Conservation (phyloP, 345 rosid species). For the Anastatica hierochuntica region DNA sequence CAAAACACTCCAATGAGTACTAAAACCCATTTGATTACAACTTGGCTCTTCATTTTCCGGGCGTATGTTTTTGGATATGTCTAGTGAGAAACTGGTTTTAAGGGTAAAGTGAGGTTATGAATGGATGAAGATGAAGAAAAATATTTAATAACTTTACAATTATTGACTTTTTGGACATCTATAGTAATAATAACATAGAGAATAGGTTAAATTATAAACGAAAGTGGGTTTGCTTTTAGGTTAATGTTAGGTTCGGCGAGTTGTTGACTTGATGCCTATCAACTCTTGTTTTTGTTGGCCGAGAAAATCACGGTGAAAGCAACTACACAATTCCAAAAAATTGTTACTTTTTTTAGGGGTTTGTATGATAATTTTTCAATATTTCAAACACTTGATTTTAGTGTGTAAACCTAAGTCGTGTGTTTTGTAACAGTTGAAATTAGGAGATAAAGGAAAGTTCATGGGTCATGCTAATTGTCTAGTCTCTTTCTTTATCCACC, state of each 20-base stretch:
- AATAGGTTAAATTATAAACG: not conserved
- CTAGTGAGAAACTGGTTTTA: constrained; percentile 5
- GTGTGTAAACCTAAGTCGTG: constrained; percentile 21
- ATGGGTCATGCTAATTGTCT: constrained; percentile 11
- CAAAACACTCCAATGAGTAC: constrained; percentile 30
- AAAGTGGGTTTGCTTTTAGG: constrained; percentile 27
- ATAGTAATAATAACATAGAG: not conserved
- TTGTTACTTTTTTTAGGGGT: constrained; percentile 6
- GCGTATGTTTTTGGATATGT: not conserved
- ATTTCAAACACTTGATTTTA: too few species aligned
- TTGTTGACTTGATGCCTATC: constrained; percentile 31
- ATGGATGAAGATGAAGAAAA: constrained; percentile 17
- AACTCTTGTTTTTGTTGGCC: constrained; percentile 10
- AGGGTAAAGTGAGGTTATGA: constrained; percentile 17
- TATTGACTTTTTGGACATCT: constrained; percentile 10
- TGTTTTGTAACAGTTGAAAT: constrained; percentile 7
- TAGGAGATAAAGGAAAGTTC: not conserved
- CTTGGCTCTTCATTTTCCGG: constrained; percentile 15
- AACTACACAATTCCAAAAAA: not conserved
- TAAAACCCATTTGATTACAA: constrained; percentile 27
- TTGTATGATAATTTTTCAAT: not conserved
- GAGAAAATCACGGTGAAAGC: constrained; percentile 25
- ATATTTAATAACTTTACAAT: constrained; percentile 9
- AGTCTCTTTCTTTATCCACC: constrained; percentile 5
- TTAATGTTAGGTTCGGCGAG: constrained; percentile 33